These are phyloP conservation scores for Chenopodium berlandieri DNA, from an alignment of 148 eudicot genomes.

Conservation along the genomic window DNA sequence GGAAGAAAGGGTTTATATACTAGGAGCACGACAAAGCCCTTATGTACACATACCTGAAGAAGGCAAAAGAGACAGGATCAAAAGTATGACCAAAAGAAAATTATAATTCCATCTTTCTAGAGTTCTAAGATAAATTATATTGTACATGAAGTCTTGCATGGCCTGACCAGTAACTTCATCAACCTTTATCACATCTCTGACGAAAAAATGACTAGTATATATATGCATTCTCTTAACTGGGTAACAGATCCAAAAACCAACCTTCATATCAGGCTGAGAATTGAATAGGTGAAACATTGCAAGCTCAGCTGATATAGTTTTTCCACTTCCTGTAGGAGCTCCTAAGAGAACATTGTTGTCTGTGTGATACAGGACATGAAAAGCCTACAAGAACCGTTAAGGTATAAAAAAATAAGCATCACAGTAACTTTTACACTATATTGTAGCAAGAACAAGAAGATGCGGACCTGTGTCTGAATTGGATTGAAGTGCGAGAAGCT, in stretches of 20 bases:
- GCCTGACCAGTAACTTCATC: background rate
- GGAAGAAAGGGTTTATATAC: background rate
- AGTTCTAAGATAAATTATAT: background rate
- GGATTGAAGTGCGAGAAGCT: conserved; percentile 96
- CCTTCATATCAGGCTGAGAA: conserved; percentile 97
- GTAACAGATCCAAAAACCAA: conserved; percentile 18
- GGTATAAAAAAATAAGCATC: background rate
- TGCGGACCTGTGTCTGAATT: conserved; percentile 87
- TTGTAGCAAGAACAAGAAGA: background rate
- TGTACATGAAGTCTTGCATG: conserved; percentile 1
- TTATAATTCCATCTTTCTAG: background rate
- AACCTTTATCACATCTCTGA: background rate
- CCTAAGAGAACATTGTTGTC: conserved; percentile 87
- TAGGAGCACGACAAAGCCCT: background rate
- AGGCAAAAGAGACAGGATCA: background rate
- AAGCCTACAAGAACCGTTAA: conserved; percentile 48
- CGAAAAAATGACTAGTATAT: background rate
- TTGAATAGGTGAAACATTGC: conserved; percentile 92
- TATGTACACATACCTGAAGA: background rate
- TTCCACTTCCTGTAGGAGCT: conserved; percentile 99
- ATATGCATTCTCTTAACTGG: background rate
- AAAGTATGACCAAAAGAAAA: background rate
- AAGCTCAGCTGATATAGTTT: conserved; percentile 99
- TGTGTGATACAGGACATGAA: conserved; percentile 88
- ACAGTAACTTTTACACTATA: background rate